Conservation (phyloP, 495 filamentous ascomycete genomes). For the Tuber indicum region DNA sequence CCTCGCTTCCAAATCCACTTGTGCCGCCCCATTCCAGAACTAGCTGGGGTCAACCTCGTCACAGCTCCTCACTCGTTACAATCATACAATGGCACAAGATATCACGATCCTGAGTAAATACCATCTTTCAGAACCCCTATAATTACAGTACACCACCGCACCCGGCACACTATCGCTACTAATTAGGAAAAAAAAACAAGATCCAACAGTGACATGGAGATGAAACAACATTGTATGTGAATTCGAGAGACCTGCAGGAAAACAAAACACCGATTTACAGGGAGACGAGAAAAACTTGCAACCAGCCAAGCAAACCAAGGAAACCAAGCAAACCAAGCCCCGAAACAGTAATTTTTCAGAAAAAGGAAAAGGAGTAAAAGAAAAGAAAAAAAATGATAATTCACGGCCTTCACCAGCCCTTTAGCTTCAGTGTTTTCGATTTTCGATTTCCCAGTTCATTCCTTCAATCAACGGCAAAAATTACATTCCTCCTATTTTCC, state of each 20-base stretch:
- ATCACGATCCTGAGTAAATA: neutral
- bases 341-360: slow-evolving; percentile 1
- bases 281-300: slow-evolving; percentile 1
- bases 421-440: neutral
- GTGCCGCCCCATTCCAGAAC: neutral
- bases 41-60: neutral
- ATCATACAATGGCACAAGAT: neutral
- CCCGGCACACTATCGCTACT: neutral
- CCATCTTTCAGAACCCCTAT: neutral
- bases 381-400: neutral
- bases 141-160: neutral
- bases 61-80: neutral
- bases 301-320: neutral
- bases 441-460: neutral
- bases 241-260: neutral
- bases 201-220: neutral
- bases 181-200: neutral
- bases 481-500: slow-evolving; percentile 38
- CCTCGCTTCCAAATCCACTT: neutral
- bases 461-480: neutral
- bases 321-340: neutral
- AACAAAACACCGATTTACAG: slow-evolving; percentile 1
- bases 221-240: neutral
- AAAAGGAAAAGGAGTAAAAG: neutral
- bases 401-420: neutral